Percentiles rank a stretch among this genome's conserved stretches.
Evolutionary conservation across 23 red algal species (phyloP).

Genomic region (Agarophyton chilense): DNA sequence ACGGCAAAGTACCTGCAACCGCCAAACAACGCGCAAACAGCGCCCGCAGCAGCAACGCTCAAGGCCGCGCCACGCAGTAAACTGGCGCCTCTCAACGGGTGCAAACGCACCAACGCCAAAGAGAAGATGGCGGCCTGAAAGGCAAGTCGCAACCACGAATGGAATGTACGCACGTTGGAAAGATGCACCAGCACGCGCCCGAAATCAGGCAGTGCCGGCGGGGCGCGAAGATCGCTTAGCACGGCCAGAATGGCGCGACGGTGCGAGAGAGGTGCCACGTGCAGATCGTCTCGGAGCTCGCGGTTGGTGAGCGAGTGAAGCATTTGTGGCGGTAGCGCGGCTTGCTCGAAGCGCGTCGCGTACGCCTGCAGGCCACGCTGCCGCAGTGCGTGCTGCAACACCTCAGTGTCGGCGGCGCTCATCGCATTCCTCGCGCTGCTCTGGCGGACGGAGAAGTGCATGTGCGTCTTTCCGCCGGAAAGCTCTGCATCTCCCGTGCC

Average conservation of each 20-base stretch:
- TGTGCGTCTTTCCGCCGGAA: neutral
- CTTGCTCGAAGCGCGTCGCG: neutral
- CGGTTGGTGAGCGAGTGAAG: constrained; percentile 40
- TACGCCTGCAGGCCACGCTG: neutral
- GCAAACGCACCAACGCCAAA: constrained; percentile 1
- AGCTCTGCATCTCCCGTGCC: too few species aligned
- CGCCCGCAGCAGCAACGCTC: neutral
- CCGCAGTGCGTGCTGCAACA: neutral
- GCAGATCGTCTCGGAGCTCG: constrained; percentile 56
- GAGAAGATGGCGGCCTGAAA: constrained; percentile 47
- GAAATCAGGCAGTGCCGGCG: constrained; percentile 28
- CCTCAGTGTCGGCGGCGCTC: neutral
- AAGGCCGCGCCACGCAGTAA: neutral
- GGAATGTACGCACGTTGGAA: constrained; percentile 56
- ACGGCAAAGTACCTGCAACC: neutral
- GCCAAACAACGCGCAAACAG: neutral
- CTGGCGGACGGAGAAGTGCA: too few species aligned
- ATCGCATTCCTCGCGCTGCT: neutral
- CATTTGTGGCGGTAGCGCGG: neutral
- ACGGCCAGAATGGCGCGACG: constrained; percentile 6
- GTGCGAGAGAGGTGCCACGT: constrained; percentile 17
- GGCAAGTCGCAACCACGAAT: constrained; percentile 49
- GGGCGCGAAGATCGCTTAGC: neutral
- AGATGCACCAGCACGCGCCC: constrained; percentile 48
- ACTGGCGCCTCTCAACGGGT: neutral